phyloP scores from a whole-genome alignment of 2,329 filamentous ascomycete genomes.

The Colletotrichum lupini region DNA sequence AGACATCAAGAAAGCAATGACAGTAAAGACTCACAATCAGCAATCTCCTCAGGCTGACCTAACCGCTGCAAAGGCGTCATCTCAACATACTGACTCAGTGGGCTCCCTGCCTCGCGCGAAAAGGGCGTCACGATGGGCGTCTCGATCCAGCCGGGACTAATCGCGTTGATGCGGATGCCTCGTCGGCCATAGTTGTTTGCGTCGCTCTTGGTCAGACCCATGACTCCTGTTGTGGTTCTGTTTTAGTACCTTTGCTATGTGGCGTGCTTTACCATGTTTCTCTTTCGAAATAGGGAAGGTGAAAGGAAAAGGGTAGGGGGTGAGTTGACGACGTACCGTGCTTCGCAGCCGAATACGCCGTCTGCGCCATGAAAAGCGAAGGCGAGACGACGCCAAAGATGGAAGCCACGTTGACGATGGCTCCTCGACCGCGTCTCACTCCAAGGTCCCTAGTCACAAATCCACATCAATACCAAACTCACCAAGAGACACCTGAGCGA shows the following conservation, averaged over 20 bases:
- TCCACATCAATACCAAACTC: no score
- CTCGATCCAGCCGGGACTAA: constrained; percentile 65
- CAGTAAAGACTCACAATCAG: constrained; percentile 47
- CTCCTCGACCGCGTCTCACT: constrained; percentile 54
- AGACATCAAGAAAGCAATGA: neutral
- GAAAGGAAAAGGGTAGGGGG: no score
- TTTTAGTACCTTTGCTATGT: neutral
- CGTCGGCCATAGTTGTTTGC: constrained; percentile 61
- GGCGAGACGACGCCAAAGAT: constrained; percentile 61
- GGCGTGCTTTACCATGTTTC: neutral
- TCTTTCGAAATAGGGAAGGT: no score
- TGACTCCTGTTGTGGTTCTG: constrained; percentile 43
- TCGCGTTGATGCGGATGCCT: constrained; percentile 69
- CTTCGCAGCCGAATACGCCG: constrained; percentile 63
- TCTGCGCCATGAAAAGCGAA: constrained; percentile 47
- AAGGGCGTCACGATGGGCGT: constrained; percentile 51
- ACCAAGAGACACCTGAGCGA: no score
- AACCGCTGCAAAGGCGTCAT: constrained; percentile 60
- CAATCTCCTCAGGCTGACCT: constrained; percentile 62
- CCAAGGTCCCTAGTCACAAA: constrained; percentile 45
- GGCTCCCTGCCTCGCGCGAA: constrained; percentile 40
- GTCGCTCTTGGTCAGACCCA: constrained; percentile 65
- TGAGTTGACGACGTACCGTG: constrained; percentile 49
- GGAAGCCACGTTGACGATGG: constrained; percentile 65
- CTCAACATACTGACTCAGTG: constrained; percentile 51